Conservation (phyloP, 805 yeast genomes). For the Grigorovia jiainica region DNA sequence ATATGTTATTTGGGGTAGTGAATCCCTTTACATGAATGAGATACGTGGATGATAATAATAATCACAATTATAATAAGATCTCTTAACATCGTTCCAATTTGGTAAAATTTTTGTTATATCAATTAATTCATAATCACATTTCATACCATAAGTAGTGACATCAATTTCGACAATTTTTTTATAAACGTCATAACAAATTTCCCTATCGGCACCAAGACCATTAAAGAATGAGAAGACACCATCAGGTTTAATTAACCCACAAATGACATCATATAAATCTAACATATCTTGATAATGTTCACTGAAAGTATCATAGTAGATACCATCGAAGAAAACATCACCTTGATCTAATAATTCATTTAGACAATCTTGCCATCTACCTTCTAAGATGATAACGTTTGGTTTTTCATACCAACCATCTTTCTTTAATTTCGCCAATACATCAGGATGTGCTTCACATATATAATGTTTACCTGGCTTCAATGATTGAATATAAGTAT, state of each 20-base stretch:
- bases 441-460: slow-evolving; percentile 93
- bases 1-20: background rate
- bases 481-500: slow-evolving; percentile 54
- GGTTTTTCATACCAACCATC: slow-evolving; percentile 80
- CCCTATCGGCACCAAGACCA: slow-evolving; percentile 77
- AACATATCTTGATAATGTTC: slow-evolving; percentile 88
- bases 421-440: slow-evolving; percentile 48
- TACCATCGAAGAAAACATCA: slow-evolving; percentile 69
- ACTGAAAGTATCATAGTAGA: slow-evolving; percentile 88
- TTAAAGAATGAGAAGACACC: slow-evolving; percentile 89
- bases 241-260: slow-evolving; percentile 70
- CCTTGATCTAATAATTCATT: slow-evolving; percentile 55
- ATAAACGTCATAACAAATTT: slow-evolving; percentile 74
- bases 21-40: slow-evolving; percentile 7
- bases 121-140: slow-evolving; percentile 39
- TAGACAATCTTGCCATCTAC: slow-evolving; percentile 87
- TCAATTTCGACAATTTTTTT: slow-evolving; percentile 73
- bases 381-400: slow-evolving; percentile 66
- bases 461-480: slow-evolving; percentile 58
- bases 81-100: slow-evolving; percentile 28
- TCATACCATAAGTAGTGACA: slow-evolving; percentile 66
- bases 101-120: slow-evolving; percentile 17
- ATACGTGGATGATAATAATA: slow-evolving; percentile 28
- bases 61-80: slow-evolving; percentile 28
- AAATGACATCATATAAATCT: slow-evolving; percentile 69